These are phyloP conservation scores for Erythrobasidium yunnanense DNA, from an alignment of 768 basidiomycete genomes.

Conservation along the genomic window DNA sequence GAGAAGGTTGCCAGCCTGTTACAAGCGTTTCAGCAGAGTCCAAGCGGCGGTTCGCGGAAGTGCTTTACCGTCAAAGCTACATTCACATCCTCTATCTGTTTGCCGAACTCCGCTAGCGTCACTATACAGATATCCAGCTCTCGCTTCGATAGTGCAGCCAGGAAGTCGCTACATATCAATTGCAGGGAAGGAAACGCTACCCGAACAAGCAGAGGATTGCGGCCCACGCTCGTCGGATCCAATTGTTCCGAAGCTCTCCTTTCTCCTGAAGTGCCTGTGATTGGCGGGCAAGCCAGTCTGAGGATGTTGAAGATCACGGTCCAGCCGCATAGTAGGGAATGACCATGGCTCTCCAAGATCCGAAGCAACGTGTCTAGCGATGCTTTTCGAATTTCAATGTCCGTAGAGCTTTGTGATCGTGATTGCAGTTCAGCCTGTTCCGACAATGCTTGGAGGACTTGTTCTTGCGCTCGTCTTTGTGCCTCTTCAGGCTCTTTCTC, in stretches of 20 bases:
- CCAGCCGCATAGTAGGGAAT: slow-evolving; percentile 87
- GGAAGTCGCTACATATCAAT: slow-evolving; percentile 75
- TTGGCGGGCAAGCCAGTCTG: slow-evolving; percentile 67
- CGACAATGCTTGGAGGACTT: slow-evolving; percentile 72
- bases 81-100: slow-evolving; percentile 79
- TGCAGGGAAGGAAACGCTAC: slow-evolving; percentile 90
- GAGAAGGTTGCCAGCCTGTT: slow-evolving; percentile 64
- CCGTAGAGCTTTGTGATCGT: slow-evolving; percentile 46
- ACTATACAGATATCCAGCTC: slow-evolving; percentile 79
- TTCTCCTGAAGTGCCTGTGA: slow-evolving; percentile 21
- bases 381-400: slow-evolving; percentile 69
- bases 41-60: neutral
- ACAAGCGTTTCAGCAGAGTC: too few relatives aligned
- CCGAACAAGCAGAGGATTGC: slow-evolving; percentile 64
- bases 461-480: slow-evolving; percentile 62
- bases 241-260: too few relatives aligned
- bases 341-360: slow-evolving; percentile 80
- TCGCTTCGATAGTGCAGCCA: slow-evolving; percentile 65
- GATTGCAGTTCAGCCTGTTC: slow-evolving; percentile 56
- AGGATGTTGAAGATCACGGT: slow-evolving; percentile 85
- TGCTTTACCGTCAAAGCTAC: slow-evolving; percentile 65
- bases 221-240: too few relatives aligned
- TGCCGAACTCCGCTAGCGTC: slow-evolving; percentile 81
- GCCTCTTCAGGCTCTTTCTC: slow-evolving; percentile 50
- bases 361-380: slow-evolving; percentile 80